Evolutionary conservation across 148 eudicot species (phyloP), one percentile per base, ranked within the genome.

Genomic region (Hydrangea macrophylla): DNA sequence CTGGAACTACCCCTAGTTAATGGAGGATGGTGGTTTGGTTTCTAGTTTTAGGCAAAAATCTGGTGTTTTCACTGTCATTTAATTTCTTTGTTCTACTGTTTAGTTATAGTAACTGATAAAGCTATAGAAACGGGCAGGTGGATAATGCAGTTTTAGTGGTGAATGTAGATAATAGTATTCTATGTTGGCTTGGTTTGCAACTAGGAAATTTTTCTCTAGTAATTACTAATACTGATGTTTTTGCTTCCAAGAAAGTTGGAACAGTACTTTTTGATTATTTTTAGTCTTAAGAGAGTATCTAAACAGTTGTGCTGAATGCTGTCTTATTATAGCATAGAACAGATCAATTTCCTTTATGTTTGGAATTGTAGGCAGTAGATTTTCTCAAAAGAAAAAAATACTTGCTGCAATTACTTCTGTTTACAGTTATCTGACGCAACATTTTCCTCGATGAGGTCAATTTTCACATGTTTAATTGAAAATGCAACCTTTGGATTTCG

Each of bases 141-240:
- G 50, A 18, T 23, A 62, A 62, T 40, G 20, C 48, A 40, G 51
- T 42, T 33, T 11, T 25, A 12, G 67, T 42, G 44, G 32, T 67
- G 31, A 67, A 67, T 39, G 25, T 23, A n/a, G 61, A 20, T 13
- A 8, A 13, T 23, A 24, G 26, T 42, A 9, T 63, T 63, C 26
- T 2, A 48, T 15, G 53, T 48, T 48, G 17, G 53, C 12, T 27
- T 63, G 24, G 20, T 24, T 26, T 9, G 54, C 20, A 42, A 8
- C 42, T 63, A 3, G 25, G 24, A n/a, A 30, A 26, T 26, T 42
- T n/a, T 18, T 63, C 54, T 13, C 7, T 17, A 25, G 18, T 48
- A 48, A 18, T 48, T 48, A 5, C n/a, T n/a, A n/a, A n/a, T n/a
- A n/a, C n/a, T 5, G 6, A 48, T 48, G 53, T 18, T 18, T 3